Evolutionary conservation across 768 basidiomycete genomes (phyloP), one percentile per base, ranked within the genome.

Genomic region (Boletus pseudo-olivaceus): DNA sequence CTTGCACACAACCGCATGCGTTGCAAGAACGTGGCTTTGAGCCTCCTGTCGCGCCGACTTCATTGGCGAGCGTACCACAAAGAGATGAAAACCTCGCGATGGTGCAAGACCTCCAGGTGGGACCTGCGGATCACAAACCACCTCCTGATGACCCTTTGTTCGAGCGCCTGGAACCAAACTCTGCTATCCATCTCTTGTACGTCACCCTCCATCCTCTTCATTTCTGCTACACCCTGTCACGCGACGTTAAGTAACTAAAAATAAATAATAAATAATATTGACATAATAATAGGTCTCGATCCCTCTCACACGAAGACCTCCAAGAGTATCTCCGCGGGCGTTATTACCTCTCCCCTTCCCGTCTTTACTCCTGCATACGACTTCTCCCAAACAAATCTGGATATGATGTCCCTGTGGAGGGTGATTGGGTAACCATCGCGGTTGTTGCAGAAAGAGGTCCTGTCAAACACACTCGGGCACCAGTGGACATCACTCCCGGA

Each of bases 351-450:
- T 86, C 93, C 0, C 93, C 94, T 0, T 95, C 94, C 1, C 83
- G 78, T 19, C 76, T 99, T 34, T 99, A 99, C 73, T 93, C 93
- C 9, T 81, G 86, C 43, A 79, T 93, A 40, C 84, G 89, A 10
- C 81, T 88, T 0, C 78, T 85, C 14, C 83, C 87, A 0, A 84
- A 90, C 65, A 87, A 89, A 59, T 84, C 88, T 53, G 86, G 84
- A 17, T 96, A 93, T 68, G 94, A 98, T 42, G 82, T 99, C 1
- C 95, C 96, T 10, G 86, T 98, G 2, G 82, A 83, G 7, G 90
- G 90, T 3, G 97, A 98, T 69, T 98, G 93, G 90, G 81, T 98
- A 39, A 95, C 94, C 7, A 91, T 99, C 44, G 96, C 93, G 2
- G 95, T 98, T 5, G 85, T 99, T 14, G 96, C 94, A 2, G 93